Percentiles rank a stretch among this genome's conserved stretches.
Conservation (phyloP, 192 early-diverging fungal species). For the Backusella parvicylindrica region DNA sequence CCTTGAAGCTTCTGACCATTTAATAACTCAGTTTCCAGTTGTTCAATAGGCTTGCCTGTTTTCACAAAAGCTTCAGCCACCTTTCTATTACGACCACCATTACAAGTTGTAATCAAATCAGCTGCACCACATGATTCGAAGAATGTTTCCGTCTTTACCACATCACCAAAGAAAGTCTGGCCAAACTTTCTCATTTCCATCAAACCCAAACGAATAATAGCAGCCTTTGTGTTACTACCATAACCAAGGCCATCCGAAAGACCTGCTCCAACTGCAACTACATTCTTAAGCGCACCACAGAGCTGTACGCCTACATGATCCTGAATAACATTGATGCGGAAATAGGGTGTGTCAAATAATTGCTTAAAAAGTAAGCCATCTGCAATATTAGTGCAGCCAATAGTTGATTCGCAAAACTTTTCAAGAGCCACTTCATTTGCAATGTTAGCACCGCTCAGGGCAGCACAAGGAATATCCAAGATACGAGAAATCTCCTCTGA, state of each 20-base stretch:
- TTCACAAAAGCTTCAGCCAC: constrained; percentile 87
- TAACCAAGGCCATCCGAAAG: constrained; percentile 88
- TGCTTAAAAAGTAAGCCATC: constrained; percentile 79
- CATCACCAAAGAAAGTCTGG: constrained; percentile 69
- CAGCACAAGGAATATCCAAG: constrained; percentile 72
- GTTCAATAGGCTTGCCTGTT: constrained; percentile 89
- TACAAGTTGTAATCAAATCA: constrained; percentile 94
- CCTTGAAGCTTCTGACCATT: constrained; percentile 98
- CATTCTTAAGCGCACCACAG: constrained; percentile 97
- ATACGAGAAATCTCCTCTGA: constrained; percentile 77
- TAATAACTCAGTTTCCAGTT: constrained; percentile 85
- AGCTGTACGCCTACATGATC: constrained; percentile 93
- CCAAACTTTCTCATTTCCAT: constrained; percentile 94
- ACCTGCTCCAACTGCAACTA: constrained; percentile 93
- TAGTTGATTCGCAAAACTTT: constrained; percentile 93
- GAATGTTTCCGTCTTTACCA: constrained; percentile 89
- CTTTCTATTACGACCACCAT: constrained; percentile 89
- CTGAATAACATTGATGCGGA: constrained; percentile 77
- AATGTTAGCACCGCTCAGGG: constrained; percentile 96
- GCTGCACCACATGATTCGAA: constrained; percentile 97
- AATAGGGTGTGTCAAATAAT: constrained; percentile 86
- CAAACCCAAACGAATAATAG: constrained; percentile 92
- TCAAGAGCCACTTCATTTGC: constrained; percentile 92
- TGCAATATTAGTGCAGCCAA: constrained; percentile 65
- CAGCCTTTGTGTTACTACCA: constrained; percentile 97